Evolutionary conservation across 805 yeast species (phyloP).

Genomic region (Yamadazyma olivae): DNA sequence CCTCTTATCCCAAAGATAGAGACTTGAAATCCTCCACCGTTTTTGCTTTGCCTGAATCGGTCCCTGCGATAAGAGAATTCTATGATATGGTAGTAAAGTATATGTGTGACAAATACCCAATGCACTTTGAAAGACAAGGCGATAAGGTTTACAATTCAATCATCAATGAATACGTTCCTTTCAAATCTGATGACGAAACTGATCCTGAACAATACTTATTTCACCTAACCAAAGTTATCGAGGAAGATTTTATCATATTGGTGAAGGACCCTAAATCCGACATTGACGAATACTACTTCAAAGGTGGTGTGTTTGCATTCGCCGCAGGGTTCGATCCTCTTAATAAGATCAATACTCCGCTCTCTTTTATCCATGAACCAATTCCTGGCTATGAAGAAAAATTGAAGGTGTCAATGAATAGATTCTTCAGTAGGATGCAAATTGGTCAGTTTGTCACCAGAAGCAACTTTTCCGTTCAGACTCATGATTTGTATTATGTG

Average conservation of each 20-base stretch:
- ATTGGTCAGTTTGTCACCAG: conserved; percentile 40
- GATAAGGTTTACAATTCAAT: conserved; percentile 24
- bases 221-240: conserved; percentile 27
- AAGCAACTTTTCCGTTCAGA: conserved; percentile 40
- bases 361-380: conserved; percentile 38
- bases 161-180: conserved; percentile 17
- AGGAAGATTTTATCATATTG: conserved; percentile 40
- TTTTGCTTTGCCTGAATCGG: conserved; percentile 29
- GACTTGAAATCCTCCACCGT: conserved; percentile 28
- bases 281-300: conserved; percentile 39
- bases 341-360: conserved; percentile 35
- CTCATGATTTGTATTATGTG: conserved; percentile 31
- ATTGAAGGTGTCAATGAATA: conserved; percentile 38
- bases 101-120: conserved; percentile 38
- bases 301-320: conserved; percentile 43
- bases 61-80: conserved; percentile 33
- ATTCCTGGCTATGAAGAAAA: conserved; percentile 41
- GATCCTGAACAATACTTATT: conserved; percentile 17
- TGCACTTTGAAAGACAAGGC: conserved; percentile 23
- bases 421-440: conserved; percentile 32
- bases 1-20: conserved; percentile 25
- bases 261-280: conserved; percentile 33
- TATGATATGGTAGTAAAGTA: conserved; percentile 28
- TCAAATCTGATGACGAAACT: conserved; percentile 3
- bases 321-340: conserved; percentile 43